phyloP scores from a whole-genome alignment of 768 basidiomycete genomes.

The Antrodiella citrinella region DNA sequence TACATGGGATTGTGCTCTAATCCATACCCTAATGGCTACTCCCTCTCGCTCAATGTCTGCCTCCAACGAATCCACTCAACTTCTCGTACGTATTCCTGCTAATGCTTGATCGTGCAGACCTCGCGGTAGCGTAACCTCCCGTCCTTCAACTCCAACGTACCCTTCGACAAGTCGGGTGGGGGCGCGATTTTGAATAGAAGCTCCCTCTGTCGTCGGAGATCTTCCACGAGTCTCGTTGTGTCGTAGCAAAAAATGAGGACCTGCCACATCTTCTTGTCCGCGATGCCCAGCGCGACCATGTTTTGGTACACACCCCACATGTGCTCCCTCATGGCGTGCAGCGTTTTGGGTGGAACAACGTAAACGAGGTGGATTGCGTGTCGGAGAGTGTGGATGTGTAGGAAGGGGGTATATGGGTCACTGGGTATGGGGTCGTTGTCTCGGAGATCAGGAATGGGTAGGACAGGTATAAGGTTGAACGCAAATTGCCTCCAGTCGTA shows the following conservation, averaged over 20 bases:
- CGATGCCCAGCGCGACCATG: background rate
- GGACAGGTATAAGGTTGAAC: background rate
- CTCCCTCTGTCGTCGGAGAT: background rate
- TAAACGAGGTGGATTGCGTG: background rate
- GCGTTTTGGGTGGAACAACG: background rate
- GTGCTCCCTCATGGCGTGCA: background rate
- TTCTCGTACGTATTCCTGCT: too few relatives aligned
- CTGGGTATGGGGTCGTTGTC: background rate
- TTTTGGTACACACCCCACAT: background rate
- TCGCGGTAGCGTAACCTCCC: background rate
- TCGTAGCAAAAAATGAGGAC: background rate
- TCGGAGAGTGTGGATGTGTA: background rate
- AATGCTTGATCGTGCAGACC: too few relatives aligned
- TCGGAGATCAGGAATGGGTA: background rate
- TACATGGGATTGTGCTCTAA: background rate
- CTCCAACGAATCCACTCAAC: too few relatives aligned
- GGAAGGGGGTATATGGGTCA: background rate
- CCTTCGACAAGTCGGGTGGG: background rate
- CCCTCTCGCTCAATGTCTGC: too few relatives aligned
- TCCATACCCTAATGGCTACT: background rate
- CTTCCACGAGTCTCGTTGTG: background rate
- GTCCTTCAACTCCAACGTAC: background rate
- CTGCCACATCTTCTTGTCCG: background rate
- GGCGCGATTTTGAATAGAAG: background rate
- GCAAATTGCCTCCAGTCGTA: background rate